These are phyloP conservation scores for Morella rubra DNA, from an alignment of 306 rosid genomes.

Conservation along the genomic window DNA sequence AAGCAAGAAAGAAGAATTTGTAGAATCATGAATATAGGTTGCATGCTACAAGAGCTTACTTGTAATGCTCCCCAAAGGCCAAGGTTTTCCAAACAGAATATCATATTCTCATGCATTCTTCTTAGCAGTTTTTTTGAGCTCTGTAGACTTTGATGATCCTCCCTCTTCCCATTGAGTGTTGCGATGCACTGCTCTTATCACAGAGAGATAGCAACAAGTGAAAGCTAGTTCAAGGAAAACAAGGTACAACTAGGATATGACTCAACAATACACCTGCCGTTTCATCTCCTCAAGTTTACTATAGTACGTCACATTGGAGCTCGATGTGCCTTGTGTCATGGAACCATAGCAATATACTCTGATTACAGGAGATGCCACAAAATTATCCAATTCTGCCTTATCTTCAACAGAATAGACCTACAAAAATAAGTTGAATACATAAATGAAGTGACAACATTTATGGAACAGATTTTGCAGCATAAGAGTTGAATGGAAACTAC, in stretches of 20 bases:
- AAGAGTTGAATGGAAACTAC: background rate
- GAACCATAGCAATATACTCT: slow-evolving; percentile 49
- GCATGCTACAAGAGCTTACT: slow-evolving; percentile 45
- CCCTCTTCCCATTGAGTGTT: slow-evolving; percentile 39
- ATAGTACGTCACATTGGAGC: slow-evolving; percentile 27
- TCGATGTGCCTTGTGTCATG: slow-evolving; percentile 31
- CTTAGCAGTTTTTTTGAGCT: slow-evolving; percentile 60
- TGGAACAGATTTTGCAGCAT: background rate
- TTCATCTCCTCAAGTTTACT: slow-evolving; percentile 55
- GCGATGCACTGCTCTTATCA: slow-evolving; percentile 58
- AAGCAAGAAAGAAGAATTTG: background rate
- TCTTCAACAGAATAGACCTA: slow-evolving; percentile 74
- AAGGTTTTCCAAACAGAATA: slow-evolving; percentile 65
- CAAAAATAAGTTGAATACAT: slow-evolving; percentile 17
- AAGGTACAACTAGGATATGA: slow-evolving; percentile 27
- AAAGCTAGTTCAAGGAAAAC: slow-evolving; percentile 12
- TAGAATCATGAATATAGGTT: slow-evolving; percentile 22
- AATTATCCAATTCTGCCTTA: slow-evolving; percentile 50
- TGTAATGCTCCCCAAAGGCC: slow-evolving; percentile 87
- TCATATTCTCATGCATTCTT: slow-evolving; percentile 70
- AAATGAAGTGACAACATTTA: slow-evolving; percentile 1
- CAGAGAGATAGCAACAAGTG: slow-evolving; percentile 28
- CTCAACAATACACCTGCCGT: slow-evolving; percentile 55
- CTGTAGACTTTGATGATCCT: slow-evolving; percentile 53
- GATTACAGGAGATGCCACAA: slow-evolving; percentile 62